Evolutionary conservation across 768 basidiomycete species (phyloP).

Genomic region (Mycena rebaudengoi): DNA sequence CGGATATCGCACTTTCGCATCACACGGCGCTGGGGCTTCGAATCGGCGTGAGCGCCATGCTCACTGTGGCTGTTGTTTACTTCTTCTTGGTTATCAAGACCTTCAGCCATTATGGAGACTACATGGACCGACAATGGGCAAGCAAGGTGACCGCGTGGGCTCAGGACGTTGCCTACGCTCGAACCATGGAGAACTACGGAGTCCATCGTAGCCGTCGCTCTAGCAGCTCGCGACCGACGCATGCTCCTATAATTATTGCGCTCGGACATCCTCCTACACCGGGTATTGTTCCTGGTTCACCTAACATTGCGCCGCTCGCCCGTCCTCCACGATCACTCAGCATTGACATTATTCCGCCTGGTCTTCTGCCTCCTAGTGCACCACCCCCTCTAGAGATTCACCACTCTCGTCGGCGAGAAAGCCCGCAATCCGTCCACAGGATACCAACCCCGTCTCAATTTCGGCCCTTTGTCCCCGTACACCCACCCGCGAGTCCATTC

Average conservation of each 20-base stretch:
- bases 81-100: conserved; percentile 53
- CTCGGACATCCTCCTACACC: no score
- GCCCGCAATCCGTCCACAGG: no score
- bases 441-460: not conserved
- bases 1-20: conserved; percentile 34
- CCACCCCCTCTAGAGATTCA: no score
- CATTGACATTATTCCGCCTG: no score
- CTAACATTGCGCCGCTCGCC: no score
- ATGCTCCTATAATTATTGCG: not conserved
- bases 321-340: no score
- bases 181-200: not conserved
- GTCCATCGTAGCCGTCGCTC: not conserved
- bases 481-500: not conserved
- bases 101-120: conserved; percentile 50
- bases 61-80: conserved; percentile 53
- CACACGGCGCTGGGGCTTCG: conserved; percentile 48
- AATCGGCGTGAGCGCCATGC: conserved; percentile 48
- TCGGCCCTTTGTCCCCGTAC: not conserved
- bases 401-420: no score
- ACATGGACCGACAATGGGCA: conserved; percentile 16
- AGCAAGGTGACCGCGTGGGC: conserved; percentile 8
- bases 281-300: no score
- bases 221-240: not conserved
- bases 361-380: no score
- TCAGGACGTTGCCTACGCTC: not conserved